These are phyloP conservation scores for Quercus phellos DNA, from an alignment of 331 rosid species.

Conservation along the genomic window DNA sequence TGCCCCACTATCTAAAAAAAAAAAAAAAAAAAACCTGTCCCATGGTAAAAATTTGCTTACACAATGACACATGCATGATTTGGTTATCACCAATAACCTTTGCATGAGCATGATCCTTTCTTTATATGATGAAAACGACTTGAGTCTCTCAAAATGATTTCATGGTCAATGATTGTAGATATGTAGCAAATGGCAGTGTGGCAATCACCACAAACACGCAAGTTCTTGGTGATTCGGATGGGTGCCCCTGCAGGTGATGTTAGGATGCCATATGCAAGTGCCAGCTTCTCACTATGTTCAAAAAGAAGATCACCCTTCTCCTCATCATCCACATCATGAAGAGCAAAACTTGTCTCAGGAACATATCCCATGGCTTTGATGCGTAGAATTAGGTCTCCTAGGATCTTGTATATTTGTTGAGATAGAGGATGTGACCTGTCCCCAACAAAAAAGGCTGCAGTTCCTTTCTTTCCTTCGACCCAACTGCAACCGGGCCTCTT, in stretches of 20 bases:
- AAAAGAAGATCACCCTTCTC: slow-evolving; percentile 70
- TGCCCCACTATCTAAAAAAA: too few species aligned
- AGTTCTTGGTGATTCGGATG: slow-evolving; percentile 69
- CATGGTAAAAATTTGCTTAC: neutral
- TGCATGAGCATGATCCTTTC: slow-evolving; percentile 77
- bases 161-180: slow-evolving; percentile 63
- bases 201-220: slow-evolving; percentile 87
- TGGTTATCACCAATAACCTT: slow-evolving; percentile 60
- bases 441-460: slow-evolving; percentile 70
- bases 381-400: slow-evolving; percentile 47
- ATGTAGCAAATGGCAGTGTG: slow-evolving; percentile 64
- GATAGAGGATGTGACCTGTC: slow-evolving; percentile 67
- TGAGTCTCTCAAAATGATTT: slow-evolving; percentile 73
- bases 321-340: slow-evolving; percentile 81
- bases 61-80: neutral
- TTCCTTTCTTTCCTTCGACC: slow-evolving; percentile 72
- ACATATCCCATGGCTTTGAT: slow-evolving; percentile 68
- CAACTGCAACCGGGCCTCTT: slow-evolving; percentile 92
- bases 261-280: slow-evolving; percentile 74
- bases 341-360: slow-evolving; percentile 74
- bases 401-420: slow-evolving; percentile 46
- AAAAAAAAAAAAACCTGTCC: neutral
- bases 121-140: slow-evolving; percentile 84
- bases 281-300: slow-evolving; percentile 88
- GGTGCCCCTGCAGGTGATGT: slow-evolving; percentile 48